Evolutionary conservation across 2,329 filamentous ascomycete species (phyloP).

Genomic region (Alternaria arborescens): DNA sequence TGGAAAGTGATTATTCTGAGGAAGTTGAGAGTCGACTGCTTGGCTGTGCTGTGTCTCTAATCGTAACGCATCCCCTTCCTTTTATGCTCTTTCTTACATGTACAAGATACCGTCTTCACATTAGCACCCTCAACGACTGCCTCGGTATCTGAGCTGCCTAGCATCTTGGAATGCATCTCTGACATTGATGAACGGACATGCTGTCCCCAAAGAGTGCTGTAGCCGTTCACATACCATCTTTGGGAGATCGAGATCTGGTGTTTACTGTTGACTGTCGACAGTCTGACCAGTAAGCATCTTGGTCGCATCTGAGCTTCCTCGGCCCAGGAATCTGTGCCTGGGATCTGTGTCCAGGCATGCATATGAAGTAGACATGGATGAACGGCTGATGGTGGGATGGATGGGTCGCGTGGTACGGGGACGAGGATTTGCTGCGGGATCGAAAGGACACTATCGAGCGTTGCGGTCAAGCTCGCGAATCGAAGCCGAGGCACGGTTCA

Average conservation of each 20-base stretch:
- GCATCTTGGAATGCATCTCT: not conserved
- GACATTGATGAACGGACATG: not conserved
- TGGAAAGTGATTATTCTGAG: not conserved
- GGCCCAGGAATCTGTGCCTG: not conserved
- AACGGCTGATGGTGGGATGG: constrained; percentile 1
- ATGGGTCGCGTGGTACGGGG: not conserved
- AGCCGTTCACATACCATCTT: not conserved
- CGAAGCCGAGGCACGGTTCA: constrained; percentile 5
- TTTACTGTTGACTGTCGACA: not conserved
- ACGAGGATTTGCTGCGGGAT: not conserved
- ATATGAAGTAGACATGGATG: not conserved
- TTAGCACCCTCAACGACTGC: not conserved
- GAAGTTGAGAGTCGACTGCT: not conserved
- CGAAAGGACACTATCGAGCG: not conserved
- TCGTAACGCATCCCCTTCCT: not conserved
- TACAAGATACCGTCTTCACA: not conserved
- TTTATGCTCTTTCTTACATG: not conserved
- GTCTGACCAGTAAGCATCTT: not conserved
- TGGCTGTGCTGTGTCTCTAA: not conserved
- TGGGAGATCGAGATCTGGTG: not conserved
- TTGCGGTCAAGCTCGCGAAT: constrained; percentile 1
- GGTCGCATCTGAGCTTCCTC: constrained; percentile 1
- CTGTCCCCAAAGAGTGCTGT: not conserved
- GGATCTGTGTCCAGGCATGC: not conserved
- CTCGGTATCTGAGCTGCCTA: not conserved